Evolutionary conservation across 768 basidiomycete species (phyloP), one percentile per base, ranked within the genome.

Genomic region (Boletus insuetus): DNA sequence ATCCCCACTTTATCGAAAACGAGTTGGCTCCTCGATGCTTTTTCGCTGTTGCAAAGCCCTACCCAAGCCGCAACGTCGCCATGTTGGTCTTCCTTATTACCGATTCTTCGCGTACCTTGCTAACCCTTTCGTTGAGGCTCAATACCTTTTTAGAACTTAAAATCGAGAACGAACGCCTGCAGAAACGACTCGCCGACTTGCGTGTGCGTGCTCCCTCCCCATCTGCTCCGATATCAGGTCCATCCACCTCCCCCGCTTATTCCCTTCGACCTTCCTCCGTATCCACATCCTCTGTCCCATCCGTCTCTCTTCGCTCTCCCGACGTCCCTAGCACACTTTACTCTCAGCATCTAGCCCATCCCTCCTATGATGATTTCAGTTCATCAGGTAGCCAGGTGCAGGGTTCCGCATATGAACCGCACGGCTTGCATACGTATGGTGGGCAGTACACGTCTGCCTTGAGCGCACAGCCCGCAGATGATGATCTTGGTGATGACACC

Each of bases 141-240:
- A 82, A 86, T 58, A 83, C 84, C 1, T 82, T 85, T 60, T 63
- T 97, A 35, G 94, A 96, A 64, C 81, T 96, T 47, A 94, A 93
- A 70, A 76, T 87, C 53, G 92, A 95, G 73, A 94, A 97, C 69
- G 88, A 91, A 69, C 80, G 85, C 14, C 71, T 97, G 40, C 79
- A 87, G 60, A 81, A 82, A 55, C 83, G 85, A 26, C 70, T 87
- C 34, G 67, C 72, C 2, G 79, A 81, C 41, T 68, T 80, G 22
- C 74, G 74, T n/a, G 59, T 65, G 17, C 58, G 60, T 20, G 60
- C 58, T 3, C 47, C 67, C 24, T 63, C 63, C 0, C 54, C 63
- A n/a, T 50, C 64, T 41, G 39, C 52, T 44, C 49, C 56, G 38
- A 49, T 53, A 40, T 46, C 62, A 7, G 59, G 50, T 22, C 55